phyloP scores from a whole-genome alignment of 139 green algal species.

The Microglena sp. region DNA sequence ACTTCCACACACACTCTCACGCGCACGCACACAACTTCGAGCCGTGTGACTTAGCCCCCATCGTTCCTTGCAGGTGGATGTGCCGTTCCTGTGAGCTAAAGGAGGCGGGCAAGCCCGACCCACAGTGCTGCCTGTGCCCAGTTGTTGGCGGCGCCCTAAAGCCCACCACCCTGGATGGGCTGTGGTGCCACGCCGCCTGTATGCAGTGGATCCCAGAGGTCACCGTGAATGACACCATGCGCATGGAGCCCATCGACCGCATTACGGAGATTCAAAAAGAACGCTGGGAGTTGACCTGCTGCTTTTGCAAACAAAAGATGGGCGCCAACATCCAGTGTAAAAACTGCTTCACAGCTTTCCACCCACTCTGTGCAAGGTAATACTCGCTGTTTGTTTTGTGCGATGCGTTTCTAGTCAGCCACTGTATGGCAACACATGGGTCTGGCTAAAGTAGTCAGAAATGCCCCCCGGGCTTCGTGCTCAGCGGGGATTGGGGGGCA shows the following conservation, averaged over 20 bases:
- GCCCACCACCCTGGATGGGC: constrained; percentile 54
- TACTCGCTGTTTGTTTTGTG: no score
- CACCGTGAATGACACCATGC: background rate
- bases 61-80: constrained; percentile 73
- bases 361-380: constrained; percentile 72
- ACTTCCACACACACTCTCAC: background rate
- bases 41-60: no score
- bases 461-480: no score
- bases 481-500: no score
- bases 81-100: constrained; percentile 70
- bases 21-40: no score
- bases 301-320: constrained; percentile 67
- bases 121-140: constrained; percentile 90
- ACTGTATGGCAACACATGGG: no score
- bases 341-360: constrained; percentile 78
- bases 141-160: constrained; percentile 82
- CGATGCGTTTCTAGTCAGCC: no score
- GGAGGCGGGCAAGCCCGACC: constrained; percentile 28
- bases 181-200: constrained; percentile 80
- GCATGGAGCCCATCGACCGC: constrained; percentile 74
- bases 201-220: constrained; percentile 77
- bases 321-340: constrained; percentile 91
- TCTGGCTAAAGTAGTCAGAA: no score
- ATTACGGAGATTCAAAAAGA: constrained; percentile 72
- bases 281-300: constrained; percentile 83